Evolutionary conservation across 1,284 basidiomycete species (phyloP).

Genomic region (Ustilago xerochloae): DNA sequence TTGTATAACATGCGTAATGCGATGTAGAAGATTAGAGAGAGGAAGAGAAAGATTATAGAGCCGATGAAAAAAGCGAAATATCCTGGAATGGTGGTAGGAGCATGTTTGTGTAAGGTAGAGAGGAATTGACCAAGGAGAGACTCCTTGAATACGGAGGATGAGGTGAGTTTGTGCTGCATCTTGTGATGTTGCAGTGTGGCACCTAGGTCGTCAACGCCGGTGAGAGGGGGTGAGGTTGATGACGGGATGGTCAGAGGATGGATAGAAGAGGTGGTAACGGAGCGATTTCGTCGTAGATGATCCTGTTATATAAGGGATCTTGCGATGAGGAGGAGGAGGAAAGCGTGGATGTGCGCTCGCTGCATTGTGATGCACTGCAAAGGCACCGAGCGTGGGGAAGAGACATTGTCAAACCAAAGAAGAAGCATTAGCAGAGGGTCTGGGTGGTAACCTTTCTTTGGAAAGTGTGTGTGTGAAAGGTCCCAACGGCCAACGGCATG

Average conservation of each 20-base stretch:
- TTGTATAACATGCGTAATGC: conserved; percentile 31
- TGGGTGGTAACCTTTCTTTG: conserved; percentile 15
- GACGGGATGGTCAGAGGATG: background rate
- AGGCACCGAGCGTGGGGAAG: background rate
- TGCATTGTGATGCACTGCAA: background rate
- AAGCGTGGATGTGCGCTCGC: background rate
- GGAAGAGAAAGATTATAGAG: background rate
- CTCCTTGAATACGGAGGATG: conserved; percentile 21
- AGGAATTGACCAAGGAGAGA: conserved; percentile 21
- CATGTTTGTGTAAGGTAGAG: conserved; percentile 10
- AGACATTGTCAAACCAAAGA: background rate
- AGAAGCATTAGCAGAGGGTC: background rate
- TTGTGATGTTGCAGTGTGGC: background rate
- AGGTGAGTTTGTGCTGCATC: conserved; percentile 30
- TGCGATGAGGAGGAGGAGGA: background rate
- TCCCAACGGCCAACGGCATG: background rate
- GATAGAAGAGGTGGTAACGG: too few species aligned
- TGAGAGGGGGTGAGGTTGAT: background rate
- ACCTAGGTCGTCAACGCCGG: background rate
- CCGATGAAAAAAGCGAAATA: conserved; percentile 4
- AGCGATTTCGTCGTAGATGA: too few species aligned
- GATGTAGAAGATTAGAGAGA: conserved; percentile 6
- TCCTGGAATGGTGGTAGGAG: conserved; percentile 12
- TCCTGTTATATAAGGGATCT: background rate
- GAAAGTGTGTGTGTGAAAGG: conserved; percentile 14